These are phyloP conservation scores for Infundibulicybe gibba DNA, from an alignment of 768 basidiomycete genomes.

Conservation along the genomic window DNA sequence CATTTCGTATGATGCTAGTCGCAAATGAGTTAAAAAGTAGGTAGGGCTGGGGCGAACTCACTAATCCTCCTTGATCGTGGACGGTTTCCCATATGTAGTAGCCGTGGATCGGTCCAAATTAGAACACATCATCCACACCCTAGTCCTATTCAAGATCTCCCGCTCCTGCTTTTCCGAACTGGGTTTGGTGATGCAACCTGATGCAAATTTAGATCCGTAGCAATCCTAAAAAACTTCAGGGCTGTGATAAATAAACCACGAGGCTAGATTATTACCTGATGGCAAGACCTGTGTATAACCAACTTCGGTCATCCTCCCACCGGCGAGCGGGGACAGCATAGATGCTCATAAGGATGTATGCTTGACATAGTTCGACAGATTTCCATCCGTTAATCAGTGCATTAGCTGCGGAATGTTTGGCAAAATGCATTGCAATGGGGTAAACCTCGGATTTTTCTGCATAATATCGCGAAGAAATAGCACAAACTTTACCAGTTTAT, in stretches of 20 bases:
- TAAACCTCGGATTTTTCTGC: constrained; percentile 79
- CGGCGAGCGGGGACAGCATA: constrained; percentile 75
- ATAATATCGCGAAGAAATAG: constrained; percentile 81
- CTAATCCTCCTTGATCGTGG: constrained; percentile 85
- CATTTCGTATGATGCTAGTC: constrained; percentile 61
- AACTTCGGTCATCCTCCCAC: constrained; percentile 91
- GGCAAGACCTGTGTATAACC: constrained; percentile 86
- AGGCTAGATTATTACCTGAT: constrained; percentile 48
- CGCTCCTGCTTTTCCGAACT: constrained; percentile 73
- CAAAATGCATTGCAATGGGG: constrained; percentile 86
- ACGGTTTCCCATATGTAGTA: constrained; percentile 87
- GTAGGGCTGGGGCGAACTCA: constrained; percentile 24
- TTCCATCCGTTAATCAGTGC: constrained; percentile 80
- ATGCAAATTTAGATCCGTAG: constrained; percentile 86
- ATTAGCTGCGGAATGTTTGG: constrained; percentile 77
- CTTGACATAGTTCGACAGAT: constrained; percentile 87
- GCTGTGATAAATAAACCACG: not conserved
- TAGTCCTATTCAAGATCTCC: constrained; percentile 78
- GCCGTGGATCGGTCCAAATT: constrained; percentile 85
- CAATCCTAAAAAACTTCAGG: constrained; percentile 48
- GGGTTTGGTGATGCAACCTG: constrained; percentile 59
- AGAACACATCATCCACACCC: constrained; percentile 92
- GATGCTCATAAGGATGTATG: constrained; percentile 84
- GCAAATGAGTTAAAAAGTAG: not conserved
- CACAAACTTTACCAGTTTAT: constrained; percentile 54